A percentile compares a stretch with the other conserved stretches of the same genome.
Conservation (phyloP, 1,284 basidiomycete species). For the Ustilago xerochloae region DNA sequence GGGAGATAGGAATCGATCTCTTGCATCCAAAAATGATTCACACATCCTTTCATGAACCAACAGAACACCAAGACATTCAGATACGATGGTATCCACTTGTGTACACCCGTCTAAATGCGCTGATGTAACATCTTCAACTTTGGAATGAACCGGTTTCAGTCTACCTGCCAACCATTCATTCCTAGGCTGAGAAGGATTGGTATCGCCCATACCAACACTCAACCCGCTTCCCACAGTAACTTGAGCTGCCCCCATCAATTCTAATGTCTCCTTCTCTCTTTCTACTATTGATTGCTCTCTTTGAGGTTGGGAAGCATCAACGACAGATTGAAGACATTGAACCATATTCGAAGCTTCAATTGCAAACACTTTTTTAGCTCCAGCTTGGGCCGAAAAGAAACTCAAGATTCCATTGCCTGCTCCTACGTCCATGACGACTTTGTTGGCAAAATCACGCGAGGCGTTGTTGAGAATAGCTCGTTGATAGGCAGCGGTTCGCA, state of each 20-base stretch:
- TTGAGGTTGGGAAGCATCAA: conserved; percentile 43
- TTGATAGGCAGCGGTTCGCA: conserved; percentile 63
- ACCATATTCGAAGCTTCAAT: conserved; percentile 72
- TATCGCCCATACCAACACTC: conserved; percentile 10
- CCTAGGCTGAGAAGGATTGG: conserved; percentile 23
- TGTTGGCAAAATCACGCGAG: conserved; percentile 44
- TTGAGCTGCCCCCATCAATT: conserved; percentile 48
- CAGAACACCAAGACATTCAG: conserved; percentile 72
- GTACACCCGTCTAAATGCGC: conserved; percentile 41
- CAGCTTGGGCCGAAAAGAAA: conserved; percentile 71
- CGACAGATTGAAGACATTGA: conserved; percentile 69
- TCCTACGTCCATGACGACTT: conserved; percentile 69
- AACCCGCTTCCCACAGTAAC: neutral
- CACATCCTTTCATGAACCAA: conserved; percentile 72
- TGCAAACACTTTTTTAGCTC: conserved; percentile 71
- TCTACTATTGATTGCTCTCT: conserved; percentile 46
- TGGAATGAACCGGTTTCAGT: conserved; percentile 54
- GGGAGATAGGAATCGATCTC: conserved; percentile 70
- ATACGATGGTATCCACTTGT: conserved; percentile 72
- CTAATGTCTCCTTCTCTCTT: conserved; percentile 42
- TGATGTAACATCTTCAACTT: conserved; percentile 62
- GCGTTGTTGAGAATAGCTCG: conserved; percentile 58
- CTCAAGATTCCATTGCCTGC: conserved; percentile 72
- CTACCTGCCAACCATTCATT: conserved; percentile 55
- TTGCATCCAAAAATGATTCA: conserved; percentile 71